Base-by-base conservation (phyloP, 1,284 basidiomycete species). In the Xerocomus amazonicus region DNA sequence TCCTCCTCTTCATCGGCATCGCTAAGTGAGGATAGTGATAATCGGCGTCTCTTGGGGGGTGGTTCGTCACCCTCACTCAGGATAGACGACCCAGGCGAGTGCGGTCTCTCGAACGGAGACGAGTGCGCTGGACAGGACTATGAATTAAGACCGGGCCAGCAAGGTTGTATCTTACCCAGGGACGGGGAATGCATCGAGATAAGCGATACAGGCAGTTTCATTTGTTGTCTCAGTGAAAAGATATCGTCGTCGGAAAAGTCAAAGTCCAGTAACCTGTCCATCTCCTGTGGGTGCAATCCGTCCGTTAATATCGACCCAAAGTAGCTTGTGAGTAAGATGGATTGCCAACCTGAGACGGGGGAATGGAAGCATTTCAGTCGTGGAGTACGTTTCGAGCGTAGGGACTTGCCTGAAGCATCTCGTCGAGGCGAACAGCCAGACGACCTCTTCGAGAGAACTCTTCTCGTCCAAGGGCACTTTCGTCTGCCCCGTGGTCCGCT, bases 391-490 rank as follows among this genome's bases (percentile, higher is more conserved):
- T 34, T 27, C 44, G 28, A 31, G 39, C 10, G 39, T 33, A 44
- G 33, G 65, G 71, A 59, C 73, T 55, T 58, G 91, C 92, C 79
- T 92, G 81, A 37, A 95, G 72, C 46, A 92, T 67, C 69, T 94
- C 90, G 64, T 97, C 93, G 45, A 95, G 76, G 46, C 90, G 78
- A 47, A 90, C 79, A 3, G 91, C 92, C 8, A 92, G 83, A 56
- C 84, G 84, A 41, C 78, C 82, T 65, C 89, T 77, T 37, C 93
- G 78, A 29, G 69, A 70, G 63, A 85, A 84, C 64, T 90, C 88
- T 34, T 77, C 76, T 37, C 67, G 68, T 37, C 78, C 81, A 32
- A 87, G 63, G 42, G 68, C 69, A 16, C 69, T 66, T 51, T 79
- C 77, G 66, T 89, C 79, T 26, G 88, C 85, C 19, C 85, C 83